Evolutionary conservation across 2,329 filamentous ascomycete genomes (phyloP).

Genomic region (Teratosphaeria pseudoeucalypti): DNA sequence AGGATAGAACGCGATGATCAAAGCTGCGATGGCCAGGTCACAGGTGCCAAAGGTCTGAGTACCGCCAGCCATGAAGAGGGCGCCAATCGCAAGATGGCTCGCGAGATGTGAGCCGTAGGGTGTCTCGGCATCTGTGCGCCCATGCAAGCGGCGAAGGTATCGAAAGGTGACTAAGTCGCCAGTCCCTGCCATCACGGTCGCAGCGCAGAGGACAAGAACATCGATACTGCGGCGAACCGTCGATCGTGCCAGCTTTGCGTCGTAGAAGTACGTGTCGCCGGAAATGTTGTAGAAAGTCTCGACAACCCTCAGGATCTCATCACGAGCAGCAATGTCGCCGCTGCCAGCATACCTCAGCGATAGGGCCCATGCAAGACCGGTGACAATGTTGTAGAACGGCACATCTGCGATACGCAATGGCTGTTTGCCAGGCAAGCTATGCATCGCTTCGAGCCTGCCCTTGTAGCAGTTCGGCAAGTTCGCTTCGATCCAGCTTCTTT

Average conservation of each 20-base stretch:
- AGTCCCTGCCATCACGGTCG: slow-evolving; percentile 91
- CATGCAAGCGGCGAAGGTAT: slow-evolving; percentile 76
- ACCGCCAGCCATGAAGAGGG: slow-evolving; percentile 84
- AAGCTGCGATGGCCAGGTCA: slow-evolving; percentile 71
- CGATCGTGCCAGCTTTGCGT: slow-evolving; percentile 70
- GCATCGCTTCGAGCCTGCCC: slow-evolving; percentile 46
- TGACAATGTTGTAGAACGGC: slow-evolving; percentile 84
- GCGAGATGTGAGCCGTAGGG: slow-evolving; percentile 92
- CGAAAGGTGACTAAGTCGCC: slow-evolving; percentile 80
- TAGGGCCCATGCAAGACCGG: slow-evolving; percentile 69
- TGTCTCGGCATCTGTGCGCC: slow-evolving; percentile 69
- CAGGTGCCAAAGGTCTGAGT: slow-evolving; percentile 86
- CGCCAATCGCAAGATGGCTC: slow-evolving; percentile 80
- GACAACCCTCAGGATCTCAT: slow-evolving; percentile 73
- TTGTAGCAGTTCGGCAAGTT: slow-evolving; percentile 64
- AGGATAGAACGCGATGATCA: slow-evolving; percentile 89
- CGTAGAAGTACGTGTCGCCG: slow-evolving; percentile 47
- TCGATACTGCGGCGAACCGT: slow-evolving; percentile 89
- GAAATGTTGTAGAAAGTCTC: slow-evolving; percentile 38
- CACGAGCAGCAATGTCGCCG: slow-evolving; percentile 56
- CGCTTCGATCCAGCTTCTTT: slow-evolving; percentile 56
- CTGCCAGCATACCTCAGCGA: slow-evolving; percentile 38
- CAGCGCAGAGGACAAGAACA: slow-evolving; percentile 66
- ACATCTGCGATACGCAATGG: slow-evolving; percentile 68
- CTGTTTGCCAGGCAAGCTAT: slow-evolving; percentile 7